Evolutionary conservation across 345 rosid genomes (phyloP).

Genomic region (Litchi chinensis): DNA sequence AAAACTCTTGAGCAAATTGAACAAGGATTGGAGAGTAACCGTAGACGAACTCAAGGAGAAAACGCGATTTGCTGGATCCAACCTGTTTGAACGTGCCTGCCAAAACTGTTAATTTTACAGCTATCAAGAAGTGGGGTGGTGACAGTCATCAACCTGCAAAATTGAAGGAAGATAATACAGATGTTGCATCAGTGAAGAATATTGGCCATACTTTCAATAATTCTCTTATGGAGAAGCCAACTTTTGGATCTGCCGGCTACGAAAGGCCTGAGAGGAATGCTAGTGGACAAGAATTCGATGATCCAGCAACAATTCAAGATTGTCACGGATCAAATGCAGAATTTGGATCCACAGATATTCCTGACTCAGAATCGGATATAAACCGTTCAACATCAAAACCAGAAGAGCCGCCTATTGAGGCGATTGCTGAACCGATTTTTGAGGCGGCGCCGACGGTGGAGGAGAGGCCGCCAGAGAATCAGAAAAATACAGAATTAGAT

Average conservation of each 20-base stretch:
- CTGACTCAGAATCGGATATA: constrained; percentile 26
- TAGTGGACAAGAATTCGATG: constrained; percentile 38
- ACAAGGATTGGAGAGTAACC: too few relatives aligned
- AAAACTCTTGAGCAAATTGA: too few relatives aligned
- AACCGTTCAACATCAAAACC: constrained; percentile 33
- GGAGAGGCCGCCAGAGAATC: too few relatives aligned
- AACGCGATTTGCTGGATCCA: too few relatives aligned
- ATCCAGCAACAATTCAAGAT: constrained; percentile 32
- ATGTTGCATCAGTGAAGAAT: constrained; percentile 30
- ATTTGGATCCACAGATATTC: constrained; percentile 26
- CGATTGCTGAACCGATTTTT: too few relatives aligned
- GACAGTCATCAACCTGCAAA: constrained; percentile 26
- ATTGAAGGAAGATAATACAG: constrained; percentile 48
- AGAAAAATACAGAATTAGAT: too few relatives aligned
- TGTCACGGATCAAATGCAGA: constrained; percentile 39
- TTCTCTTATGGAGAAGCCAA: constrained; percentile 37
- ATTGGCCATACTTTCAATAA: constrained; percentile 19
- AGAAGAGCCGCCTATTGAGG: constrained; percentile 50
- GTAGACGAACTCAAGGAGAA: too few relatives aligned
- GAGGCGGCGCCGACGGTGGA: too few relatives aligned
- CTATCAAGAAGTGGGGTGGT: too few relatives aligned
- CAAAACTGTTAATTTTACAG: too few relatives aligned
- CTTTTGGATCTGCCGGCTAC: constrained; percentile 34
- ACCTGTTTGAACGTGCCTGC: too few relatives aligned
- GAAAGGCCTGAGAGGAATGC: constrained; percentile 34